These are phyloP conservation scores for Penicillium verhagenii DNA, from an alignment of 495 filamentous ascomycete genomes.

Conservation along the genomic window DNA sequence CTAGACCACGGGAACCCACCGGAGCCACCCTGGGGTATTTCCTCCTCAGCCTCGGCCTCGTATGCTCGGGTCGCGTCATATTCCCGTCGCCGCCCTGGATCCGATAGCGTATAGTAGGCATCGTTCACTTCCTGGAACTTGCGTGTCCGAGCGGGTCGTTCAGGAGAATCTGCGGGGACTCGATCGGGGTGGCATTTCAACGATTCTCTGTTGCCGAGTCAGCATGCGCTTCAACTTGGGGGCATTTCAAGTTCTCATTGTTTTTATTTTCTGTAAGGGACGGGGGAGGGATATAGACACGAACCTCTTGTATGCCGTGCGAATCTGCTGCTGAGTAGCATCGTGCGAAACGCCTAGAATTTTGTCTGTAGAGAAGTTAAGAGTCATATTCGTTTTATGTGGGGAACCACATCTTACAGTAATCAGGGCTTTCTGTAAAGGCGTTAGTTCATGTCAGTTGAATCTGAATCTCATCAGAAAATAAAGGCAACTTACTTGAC, in stretches of 20 bases:
- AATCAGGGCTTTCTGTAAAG: conserved; percentile 16
- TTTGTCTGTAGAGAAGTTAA: conserved; percentile 42
- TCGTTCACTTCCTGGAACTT: conserved; percentile 97
- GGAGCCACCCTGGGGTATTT: conserved; percentile 49
- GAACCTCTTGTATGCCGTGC: conserved; percentile 91
- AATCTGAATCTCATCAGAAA: background rate
- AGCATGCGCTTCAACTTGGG: no score
- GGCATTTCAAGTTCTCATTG: no score
- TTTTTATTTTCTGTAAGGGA: no score
- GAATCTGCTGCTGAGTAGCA: conserved; percentile 80
- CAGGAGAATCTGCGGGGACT: conserved; percentile 79
- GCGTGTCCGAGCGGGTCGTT: conserved; percentile 76
- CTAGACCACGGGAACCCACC: conserved; percentile 60
- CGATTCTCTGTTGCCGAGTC: conserved; percentile 61
- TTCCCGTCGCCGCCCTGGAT: conserved; percentile 73
- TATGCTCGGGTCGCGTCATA: conserved; percentile 75
- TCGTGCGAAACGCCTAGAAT: conserved; percentile 71
- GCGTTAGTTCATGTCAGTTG: conserved; percentile 3
- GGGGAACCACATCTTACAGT: conserved; percentile 16
- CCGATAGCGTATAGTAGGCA: conserved; percentile 94
- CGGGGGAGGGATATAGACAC: no score
- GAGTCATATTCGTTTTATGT: background rate
- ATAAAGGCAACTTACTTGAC: conserved; percentile 19
- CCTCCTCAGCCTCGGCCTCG: conserved; percentile 53
- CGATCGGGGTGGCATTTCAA: conserved; percentile 94